Evolutionary conservation across 305 asterid species (phyloP).

Genomic region (Fraxinus greggii): DNA sequence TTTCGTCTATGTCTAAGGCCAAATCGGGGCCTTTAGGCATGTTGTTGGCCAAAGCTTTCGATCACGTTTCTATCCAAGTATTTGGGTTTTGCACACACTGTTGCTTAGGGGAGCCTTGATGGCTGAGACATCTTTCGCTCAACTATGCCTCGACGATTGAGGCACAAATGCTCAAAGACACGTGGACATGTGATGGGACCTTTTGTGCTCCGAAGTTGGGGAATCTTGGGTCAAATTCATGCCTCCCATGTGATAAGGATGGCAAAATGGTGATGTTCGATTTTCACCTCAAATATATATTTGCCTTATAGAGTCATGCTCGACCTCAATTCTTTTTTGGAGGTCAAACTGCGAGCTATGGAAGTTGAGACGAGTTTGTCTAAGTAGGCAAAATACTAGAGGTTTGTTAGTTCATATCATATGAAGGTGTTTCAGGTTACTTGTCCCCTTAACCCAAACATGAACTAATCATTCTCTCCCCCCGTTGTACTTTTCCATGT

Average conservation of each 20-base stretch:
- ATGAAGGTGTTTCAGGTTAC: neutral
- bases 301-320: neutral
- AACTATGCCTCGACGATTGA: too few relatives aligned
- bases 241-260: neutral
- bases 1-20: neutral
- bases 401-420: neutral
- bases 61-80: too few relatives aligned
- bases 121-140: too few relatives aligned
- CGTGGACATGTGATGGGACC: neutral
- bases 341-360: neutral
- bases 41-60: too few relatives aligned
- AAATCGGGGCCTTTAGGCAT: neutral
- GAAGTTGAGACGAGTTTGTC: neutral
- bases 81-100: too few relatives aligned
- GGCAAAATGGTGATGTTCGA: neutral
- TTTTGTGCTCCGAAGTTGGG: neutral
- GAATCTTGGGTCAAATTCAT: neutral
- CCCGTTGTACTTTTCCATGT: neutral
- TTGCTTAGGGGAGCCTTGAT: too few relatives aligned
- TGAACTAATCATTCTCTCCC: neutral
- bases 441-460: neutral
- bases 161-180: neutral
- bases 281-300: neutral
- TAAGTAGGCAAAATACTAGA: neutral
- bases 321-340: neutral